phyloP scores from a whole-genome alignment of 2,329 filamentous ascomycete genomes.

The Aspergillus arachidicola region DNA sequence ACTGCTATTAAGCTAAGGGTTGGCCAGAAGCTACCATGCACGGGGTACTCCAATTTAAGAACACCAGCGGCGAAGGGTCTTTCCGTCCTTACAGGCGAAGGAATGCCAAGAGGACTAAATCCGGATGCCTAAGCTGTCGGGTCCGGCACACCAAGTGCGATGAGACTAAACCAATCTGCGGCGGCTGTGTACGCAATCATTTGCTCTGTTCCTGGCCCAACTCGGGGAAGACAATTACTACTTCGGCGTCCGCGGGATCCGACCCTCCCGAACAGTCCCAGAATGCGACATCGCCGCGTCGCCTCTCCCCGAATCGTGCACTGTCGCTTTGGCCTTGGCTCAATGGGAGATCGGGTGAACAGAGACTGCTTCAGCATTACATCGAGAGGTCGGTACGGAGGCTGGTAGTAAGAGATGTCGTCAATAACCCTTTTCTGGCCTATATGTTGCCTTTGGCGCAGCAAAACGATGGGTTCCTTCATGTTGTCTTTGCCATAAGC shows the following conservation, averaged over 20 bases:
- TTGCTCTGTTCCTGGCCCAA: background rate
- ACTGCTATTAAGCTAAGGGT: background rate
- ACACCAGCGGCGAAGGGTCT: background rate
- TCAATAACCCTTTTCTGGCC: background rate
- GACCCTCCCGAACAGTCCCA: background rate
- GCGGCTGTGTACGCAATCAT: background rate
- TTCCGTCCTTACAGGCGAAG: background rate
- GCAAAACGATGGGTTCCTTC: background rate
- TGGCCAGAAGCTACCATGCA: background rate
- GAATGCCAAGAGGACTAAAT: background rate
- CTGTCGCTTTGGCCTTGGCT: background rate
- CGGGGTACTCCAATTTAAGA: background rate
- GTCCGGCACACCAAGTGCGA: background rate
- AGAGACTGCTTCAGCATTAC: background rate
- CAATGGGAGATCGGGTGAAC: background rate
- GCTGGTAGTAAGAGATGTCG: background rate
- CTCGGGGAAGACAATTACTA: background rate
- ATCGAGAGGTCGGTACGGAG: background rate
- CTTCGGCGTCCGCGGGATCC: background rate
- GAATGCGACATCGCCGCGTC: background rate
- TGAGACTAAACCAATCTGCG: background rate
- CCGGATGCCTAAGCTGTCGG: background rate
- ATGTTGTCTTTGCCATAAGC: background rate
- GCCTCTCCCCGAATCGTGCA: background rate
- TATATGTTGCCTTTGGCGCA: background rate